Evolutionary conservation across 2,329 filamentous ascomycete species (phyloP), one percentile per base, ranked within the genome.

Genomic region (Apiospora hydei): DNA sequence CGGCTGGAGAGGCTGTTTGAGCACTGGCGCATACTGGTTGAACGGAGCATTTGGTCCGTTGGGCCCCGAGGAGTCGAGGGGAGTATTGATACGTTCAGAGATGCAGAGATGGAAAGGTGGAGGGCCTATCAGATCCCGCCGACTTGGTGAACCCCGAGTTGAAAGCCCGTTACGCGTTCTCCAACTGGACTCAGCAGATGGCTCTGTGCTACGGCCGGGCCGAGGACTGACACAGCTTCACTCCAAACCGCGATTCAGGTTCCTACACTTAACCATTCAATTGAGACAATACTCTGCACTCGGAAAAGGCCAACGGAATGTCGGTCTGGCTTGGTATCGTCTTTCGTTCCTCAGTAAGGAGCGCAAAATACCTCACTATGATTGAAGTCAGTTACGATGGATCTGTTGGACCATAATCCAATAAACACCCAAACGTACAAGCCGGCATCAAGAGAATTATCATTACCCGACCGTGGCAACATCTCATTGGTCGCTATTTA

Each of bases 41-140:
- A 78, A 16, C 14, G 69, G n/a, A 77, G 76, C 7, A 51, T 77
- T 51, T 81, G 78, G 79, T 46, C 73, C 71, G 76, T 80, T 69
- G 76, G 77, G 14, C 16, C 70, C 41, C 43, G 77, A 0, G 78
- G 79, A 26, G 75, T 80, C 43, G 73, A 79, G 51, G 79, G 77
- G 38, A 73, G 38, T n/a, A 77, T 80, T 34, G 77, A 80, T 71
- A 75, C 71, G 16, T 80, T 79, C 68, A 78, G 67, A 61, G 71
- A 80, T 51, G 78, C 79, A 47, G 49, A 53, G 7, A 69, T 69
- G 57, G 67, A 14, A 7, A 30, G 38, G 3, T 74, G 73, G 73
- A 72, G 67, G 46, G 74, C 77, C 30, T 78, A 77, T 73, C 10
- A 69, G 11, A 77, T 77, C 61, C 6, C 57, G 46, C 75, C 75